Evolutionary conservation across 768 basidiomycete species (phyloP), one percentile per base, ranked within the genome.

Genomic region (Podaxis mareebaensis): DNA sequence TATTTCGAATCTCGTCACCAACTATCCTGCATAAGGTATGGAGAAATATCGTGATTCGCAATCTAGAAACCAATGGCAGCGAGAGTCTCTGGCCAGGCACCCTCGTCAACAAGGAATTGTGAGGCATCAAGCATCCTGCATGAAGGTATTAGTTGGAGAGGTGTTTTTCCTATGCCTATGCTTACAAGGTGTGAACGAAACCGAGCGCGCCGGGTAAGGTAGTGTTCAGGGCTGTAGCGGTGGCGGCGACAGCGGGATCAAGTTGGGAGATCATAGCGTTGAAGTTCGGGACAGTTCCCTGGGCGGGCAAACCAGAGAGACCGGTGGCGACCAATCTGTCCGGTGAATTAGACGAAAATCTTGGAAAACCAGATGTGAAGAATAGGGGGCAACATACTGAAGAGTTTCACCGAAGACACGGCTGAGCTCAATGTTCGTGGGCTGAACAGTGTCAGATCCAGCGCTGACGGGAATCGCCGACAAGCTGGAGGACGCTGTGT

Each of bases 371-470:
- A 10, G 26, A 24, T 22, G 10, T 24, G 10, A 13, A 51, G 11
- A 49, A 17, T 4, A 26, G 8, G 20, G 28, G 33, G 44, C 20
- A 13, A 63, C 74, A 60, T 65, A 78, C 77, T 72, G 72, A 40
- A 75, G 58, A 24, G 66, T 66, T 63, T 76, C 75, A 36, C 69
- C 66, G 58, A 69, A 70, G 53, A 66, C 67, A 62, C 74, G 69
- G 57, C 75, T 74, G 56, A 78, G 69, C 12, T 76, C 74, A 64
- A 76, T 73, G 68, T 78, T 73, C 33, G 75, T 77, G 4, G 77
- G 77, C 12, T 54, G 20, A 30, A 61, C 68, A 42, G 75, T 75
- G 26, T 70, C 75, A 8, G 74, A 76, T 3, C 77, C 76, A 52
- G 58, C 58, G 65, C 74, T 75, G 66, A 74, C 69, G 7, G 74